Conservation (phyloP, 2,329 filamentous ascomycete species). For the Exophiala alcalophila region DNA sequence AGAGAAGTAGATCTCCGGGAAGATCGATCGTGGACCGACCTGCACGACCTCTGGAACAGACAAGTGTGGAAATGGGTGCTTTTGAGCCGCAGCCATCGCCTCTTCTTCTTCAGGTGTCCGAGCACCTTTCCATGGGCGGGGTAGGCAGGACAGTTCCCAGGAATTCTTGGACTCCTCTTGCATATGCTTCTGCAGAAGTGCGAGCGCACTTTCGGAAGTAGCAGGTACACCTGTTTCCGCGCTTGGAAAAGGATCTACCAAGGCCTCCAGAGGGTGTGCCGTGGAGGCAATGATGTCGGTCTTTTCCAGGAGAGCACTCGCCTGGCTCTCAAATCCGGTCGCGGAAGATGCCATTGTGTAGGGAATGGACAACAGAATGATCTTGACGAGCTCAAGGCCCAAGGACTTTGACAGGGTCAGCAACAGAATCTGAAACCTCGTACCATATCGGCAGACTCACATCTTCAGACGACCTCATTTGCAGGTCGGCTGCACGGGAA, state of each 20-base stretch:
- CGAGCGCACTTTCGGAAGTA: slow-evolving; percentile 68
- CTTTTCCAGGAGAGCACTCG: slow-evolving; percentile 79
- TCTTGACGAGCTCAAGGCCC: slow-evolving; percentile 85
- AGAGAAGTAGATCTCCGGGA: slow-evolving; percentile 91
- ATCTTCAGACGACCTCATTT: slow-evolving; percentile 90
- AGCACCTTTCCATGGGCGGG: slow-evolving; percentile 51
- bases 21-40: slow-evolving; percentile 71
- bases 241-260: slow-evolving; percentile 79
- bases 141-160: slow-evolving; percentile 70
- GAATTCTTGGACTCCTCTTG: slow-evolving; percentile 69
- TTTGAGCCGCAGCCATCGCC: slow-evolving; percentile 58
- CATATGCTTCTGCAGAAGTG: slow-evolving; percentile 80
- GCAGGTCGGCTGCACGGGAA: slow-evolving; percentile 81
- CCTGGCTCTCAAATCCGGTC: slow-evolving; percentile 65
- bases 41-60: slow-evolving; percentile 71
- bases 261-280: slow-evolving; percentile 75
- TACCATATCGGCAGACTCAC: slow-evolving; percentile 52
- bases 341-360: slow-evolving; percentile 73
- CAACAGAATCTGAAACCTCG: neutral
- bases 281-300: slow-evolving; percentile 92
- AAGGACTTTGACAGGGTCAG: slow-evolving; percentile 48
- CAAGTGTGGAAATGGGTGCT: slow-evolving; percentile 75
- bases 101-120: slow-evolving; percentile 50
- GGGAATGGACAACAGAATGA: slow-evolving; percentile 90
- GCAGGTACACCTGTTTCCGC: slow-evolving; percentile 56